These are phyloP conservation scores for Candida insectalens DNA, from an alignment of 805 yeast genomes.

Conservation along the genomic window DNA sequence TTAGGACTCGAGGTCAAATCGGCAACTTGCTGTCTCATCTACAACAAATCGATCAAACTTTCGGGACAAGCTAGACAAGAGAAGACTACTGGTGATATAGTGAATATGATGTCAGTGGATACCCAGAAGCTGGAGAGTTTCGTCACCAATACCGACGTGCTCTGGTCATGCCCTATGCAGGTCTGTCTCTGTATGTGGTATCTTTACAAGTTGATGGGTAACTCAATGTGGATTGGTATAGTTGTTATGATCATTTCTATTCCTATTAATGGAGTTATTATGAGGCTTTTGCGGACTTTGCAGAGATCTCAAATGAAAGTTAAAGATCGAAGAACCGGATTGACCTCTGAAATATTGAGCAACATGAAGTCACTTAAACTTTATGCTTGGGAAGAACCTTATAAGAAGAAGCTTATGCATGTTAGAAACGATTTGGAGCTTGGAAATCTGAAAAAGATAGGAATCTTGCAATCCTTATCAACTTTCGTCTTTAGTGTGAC, in stretches of 20 bases:
- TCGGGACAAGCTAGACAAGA: conserved; percentile 60
- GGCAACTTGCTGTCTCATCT: conserved; percentile 52
- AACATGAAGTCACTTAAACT: conserved; percentile 85
- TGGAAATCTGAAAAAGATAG: conserved; percentile 60
- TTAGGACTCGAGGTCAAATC: conserved; percentile 67
- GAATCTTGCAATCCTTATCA: conserved; percentile 55
- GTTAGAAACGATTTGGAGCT: conserved; percentile 84
- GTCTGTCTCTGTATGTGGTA: conserved; percentile 62
- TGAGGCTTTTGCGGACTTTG: conserved; percentile 52
- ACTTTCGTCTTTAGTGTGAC: conserved; percentile 71
- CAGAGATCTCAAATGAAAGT: conserved; percentile 78
- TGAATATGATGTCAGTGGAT: conserved; percentile 87
- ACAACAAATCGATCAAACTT: conserved; percentile 52
- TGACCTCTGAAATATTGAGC: conserved; percentile 75
- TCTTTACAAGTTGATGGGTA: conserved; percentile 61
- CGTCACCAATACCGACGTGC: conserved; percentile 60
- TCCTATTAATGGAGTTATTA: conserved; percentile 63
- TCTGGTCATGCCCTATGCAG: conserved; percentile 91
- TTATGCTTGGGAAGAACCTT: conserved; percentile 90
- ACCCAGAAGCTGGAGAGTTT: conserved; percentile 76
- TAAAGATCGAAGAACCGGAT: conserved; percentile 82
- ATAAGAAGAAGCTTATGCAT: conserved; percentile 54
- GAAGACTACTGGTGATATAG: conserved; percentile 81
- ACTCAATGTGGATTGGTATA: conserved; percentile 91
- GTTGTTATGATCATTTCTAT: conserved; percentile 63